These are phyloP conservation scores for Pseudopediastrum boryanum DNA, from an alignment of 139 green algal species.

Conservation along the genomic window DNA sequence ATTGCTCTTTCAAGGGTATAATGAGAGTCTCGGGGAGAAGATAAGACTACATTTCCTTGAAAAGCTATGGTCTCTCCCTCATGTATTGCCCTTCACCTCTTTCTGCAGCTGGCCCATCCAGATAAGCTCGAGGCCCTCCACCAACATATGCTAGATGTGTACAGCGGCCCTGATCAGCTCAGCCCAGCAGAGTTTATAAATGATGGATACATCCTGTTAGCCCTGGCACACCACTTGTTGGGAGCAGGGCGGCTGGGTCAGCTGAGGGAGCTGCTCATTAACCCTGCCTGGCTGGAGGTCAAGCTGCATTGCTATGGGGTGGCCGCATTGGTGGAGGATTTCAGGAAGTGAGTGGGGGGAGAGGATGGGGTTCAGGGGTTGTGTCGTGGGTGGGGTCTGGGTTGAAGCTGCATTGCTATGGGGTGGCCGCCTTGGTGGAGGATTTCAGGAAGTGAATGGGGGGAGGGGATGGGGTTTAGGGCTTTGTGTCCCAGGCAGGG, in stretches of 20 bases:
- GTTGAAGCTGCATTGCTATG: conserved; percentile 79
- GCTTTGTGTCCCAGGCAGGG: too few species aligned
- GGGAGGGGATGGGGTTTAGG: too few species aligned
- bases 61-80: too few species aligned
- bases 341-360: conserved; percentile 73
- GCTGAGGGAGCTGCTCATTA: conserved; percentile 64
- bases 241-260: conserved; percentile 44
- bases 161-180: not conserved
- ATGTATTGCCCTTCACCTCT: too few species aligned
- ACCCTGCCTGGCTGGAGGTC: conserved; percentile 75
- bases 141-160: too few species aligned
- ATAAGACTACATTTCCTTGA: too few species aligned
- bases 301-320: conserved; percentile 79
- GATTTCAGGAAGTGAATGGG: conserved; percentile 84
- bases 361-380: too few species aligned
- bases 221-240: conserved; percentile 74
- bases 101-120: too few species aligned
- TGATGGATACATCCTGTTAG: conserved; percentile 80
- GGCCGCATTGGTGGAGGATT: conserved; percentile 73
- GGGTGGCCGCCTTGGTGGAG: conserved; percentile 62
- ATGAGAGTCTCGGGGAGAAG: too few species aligned
- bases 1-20: too few species aligned
- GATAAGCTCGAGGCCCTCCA: too few species aligned
- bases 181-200: conserved; percentile 29
- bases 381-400: too few species aligned